phyloP scores from a whole-genome alignment of 2,329 filamentous ascomycete genomes.

The Setomelanomma holmii region DNA sequence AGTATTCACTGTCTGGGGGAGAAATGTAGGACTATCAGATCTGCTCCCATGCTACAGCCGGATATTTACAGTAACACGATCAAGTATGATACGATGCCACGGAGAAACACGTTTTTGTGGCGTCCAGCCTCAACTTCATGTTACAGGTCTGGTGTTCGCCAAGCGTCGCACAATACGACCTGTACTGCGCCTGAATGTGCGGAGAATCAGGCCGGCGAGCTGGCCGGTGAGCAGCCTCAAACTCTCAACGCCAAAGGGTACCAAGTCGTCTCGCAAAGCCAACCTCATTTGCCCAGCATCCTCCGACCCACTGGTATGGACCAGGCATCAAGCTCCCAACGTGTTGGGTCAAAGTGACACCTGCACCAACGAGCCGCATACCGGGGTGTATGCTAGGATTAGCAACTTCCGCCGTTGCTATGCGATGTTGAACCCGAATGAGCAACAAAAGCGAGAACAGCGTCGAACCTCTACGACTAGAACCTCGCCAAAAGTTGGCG shows the following conservation, averaged over 20 bases:
- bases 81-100: not conserved
- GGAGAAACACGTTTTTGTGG: not conserved
- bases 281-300: slow-evolving; percentile 20
- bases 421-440: slow-evolving; percentile 9
- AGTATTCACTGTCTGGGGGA: no score
- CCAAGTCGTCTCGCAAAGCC: slow-evolving; percentile 11
- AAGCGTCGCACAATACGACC: not conserved
- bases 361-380: slow-evolving; percentile 22
- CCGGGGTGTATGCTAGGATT: slow-evolving; percentile 19
- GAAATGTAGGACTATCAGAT: no score
- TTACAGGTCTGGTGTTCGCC: not conserved
- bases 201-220: slow-evolving; percentile 8
- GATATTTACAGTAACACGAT: slow-evolving; percentile 1
- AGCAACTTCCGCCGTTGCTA: slow-evolving; percentile 14
- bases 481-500: not conserved
- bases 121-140: not conserved
- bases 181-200: not conserved
- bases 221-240: slow-evolving; percentile 7
- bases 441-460: slow-evolving; percentile 28
- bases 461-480: slow-evolving; percentile 5
- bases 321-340: not conserved
- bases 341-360: not conserved
- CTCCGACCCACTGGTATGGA: not conserved
- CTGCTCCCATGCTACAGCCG: not conserved
- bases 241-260: slow-evolving; percentile 9